Evolutionary conservation across 2,329 filamentous ascomycete species (phyloP), one percentile per base, ranked within the genome.

Genomic region (Grosmannia clavigera): DNA sequence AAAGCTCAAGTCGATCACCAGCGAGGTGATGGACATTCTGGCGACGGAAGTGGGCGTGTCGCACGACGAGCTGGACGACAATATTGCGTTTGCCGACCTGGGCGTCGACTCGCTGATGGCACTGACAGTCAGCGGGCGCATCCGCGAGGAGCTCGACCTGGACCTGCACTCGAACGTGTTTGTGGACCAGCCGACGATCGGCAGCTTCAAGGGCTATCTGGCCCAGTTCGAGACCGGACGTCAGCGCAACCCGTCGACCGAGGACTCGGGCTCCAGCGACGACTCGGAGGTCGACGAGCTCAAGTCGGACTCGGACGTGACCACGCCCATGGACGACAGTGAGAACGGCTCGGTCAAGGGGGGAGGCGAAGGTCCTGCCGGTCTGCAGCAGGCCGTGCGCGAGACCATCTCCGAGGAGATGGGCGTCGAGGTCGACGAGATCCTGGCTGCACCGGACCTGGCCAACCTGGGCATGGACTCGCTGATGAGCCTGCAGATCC

Each of bases 371-470:
- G 14, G 19, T 3, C 76, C 76, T 60, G 29, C 48, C 1, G 10
- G 22, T 48, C 67, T 81, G 46, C 73, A 78, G 73, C 67, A 76
- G 68, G 69, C 79, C 65, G 78, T 88, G 55, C 83, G 86, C 70
- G 78, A 81, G 59, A 87, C 85, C 60, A 83, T 89, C 63, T 82
- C 85, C n/a, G 76, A 79, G 46, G 86, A 89, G 70, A 87, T 88
- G 79, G 84, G 84, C 61, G 82, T 88, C n/a, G 81, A 85, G 29
- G 75, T 86, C 12, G 81, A 84, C 35, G 85, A 88, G 65, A 75
- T 83, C 35, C 69, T 79, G 3, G 78, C 78, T 27, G 77, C 78
- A 0, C 76, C 78, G 0, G 78, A 82, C 64, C 72, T 83, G 59
- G 76, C 77, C n/a, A 77, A 78, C 2, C 71, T 83, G 14, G 81